Evolutionary conservation across 768 basidiomycete genomes (phyloP).

Genomic region (Hortiboletus campestris): DNA sequence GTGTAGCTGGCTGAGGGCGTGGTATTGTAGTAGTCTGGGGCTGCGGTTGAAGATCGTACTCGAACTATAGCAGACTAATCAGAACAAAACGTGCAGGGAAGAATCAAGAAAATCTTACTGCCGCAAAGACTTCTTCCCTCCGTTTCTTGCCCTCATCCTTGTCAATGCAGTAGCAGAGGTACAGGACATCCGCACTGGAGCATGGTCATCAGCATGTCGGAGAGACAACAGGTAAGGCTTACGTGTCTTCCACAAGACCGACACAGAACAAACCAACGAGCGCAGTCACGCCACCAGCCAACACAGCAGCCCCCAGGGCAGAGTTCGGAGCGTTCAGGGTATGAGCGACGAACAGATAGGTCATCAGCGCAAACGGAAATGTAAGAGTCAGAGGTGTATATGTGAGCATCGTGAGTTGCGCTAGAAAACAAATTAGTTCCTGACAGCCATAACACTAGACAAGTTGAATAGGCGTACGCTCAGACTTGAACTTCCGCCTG

Average conservation of each 20-base stretch:
- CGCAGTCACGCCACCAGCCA: slow-evolving; percentile 78
- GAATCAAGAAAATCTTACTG: slow-evolving; percentile 39
- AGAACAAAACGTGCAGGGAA: not conserved
- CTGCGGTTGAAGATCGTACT: slow-evolving; percentile 35
- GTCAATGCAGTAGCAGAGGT: slow-evolving; percentile 68
- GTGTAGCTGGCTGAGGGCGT: slow-evolving; percentile 11
- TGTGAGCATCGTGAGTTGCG: slow-evolving; percentile 68
- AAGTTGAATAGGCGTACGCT: slow-evolving; percentile 45
- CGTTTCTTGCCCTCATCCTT: slow-evolving; percentile 50
- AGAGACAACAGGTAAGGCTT: slow-evolving; percentile 25
- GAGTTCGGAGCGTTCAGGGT: slow-evolving; percentile 66
- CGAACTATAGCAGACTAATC: slow-evolving; percentile 32
- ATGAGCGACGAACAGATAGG: slow-evolving; percentile 90
- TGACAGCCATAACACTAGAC: not conserved
- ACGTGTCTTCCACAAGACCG: slow-evolving; percentile 77
- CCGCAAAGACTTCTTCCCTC: slow-evolving; percentile 51
- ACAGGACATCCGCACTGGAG: slow-evolving; percentile 58
- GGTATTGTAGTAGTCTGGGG: slow-evolving; percentile 9
- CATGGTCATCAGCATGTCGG: not conserved
- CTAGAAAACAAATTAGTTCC: slow-evolving; percentile 29
- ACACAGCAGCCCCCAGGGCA: slow-evolving; percentile 70
- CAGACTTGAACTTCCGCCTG: slow-evolving; percentile 49
- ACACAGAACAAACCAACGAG: slow-evolving; percentile 82
- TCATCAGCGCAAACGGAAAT: slow-evolving; percentile 75
- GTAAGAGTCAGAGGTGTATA: slow-evolving; percentile 74